A percentile compares a stretch with the other conserved stretches of the same genome.
These are phyloP conservation scores for Metrosideros polymorpha DNA, from an alignment of 441 rosid species.

Conservation along the genomic window DNA sequence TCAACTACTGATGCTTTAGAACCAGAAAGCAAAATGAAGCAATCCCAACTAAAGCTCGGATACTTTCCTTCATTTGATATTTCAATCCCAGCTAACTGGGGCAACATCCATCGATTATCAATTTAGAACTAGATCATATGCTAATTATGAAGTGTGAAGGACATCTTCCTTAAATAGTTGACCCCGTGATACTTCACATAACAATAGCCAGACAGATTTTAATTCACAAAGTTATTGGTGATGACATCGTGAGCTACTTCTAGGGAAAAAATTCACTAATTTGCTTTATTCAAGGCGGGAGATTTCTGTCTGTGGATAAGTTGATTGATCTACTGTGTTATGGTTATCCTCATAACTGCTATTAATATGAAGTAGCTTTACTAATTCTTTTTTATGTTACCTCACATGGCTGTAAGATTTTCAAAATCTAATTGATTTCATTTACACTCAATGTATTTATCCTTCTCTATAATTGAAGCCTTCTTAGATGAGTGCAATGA, in stretches of 20 bases:
- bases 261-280: neutral
- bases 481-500: neutral
- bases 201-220: neutral
- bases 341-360: neutral
- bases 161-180: neutral
- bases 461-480: neutral
- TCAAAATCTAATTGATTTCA: neutral
- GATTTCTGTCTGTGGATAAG: neutral
- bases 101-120: neutral
- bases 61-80: neutral
- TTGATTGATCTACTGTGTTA: neutral
- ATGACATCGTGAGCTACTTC: neutral
- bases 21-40: neutral
- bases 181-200: neutral
- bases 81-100: neutral
- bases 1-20: neutral
- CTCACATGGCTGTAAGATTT: neutral
- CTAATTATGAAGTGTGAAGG: neutral
- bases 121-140: neutral
- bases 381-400: neutral
- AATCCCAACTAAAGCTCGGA: neutral
- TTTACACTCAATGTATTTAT: neutral
- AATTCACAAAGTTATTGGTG: neutral
- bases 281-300: neutral
- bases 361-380: neutral